Conservation (phyloP, 1,284 basidiomycete species). For the Porogramme epimiltina region DNA sequence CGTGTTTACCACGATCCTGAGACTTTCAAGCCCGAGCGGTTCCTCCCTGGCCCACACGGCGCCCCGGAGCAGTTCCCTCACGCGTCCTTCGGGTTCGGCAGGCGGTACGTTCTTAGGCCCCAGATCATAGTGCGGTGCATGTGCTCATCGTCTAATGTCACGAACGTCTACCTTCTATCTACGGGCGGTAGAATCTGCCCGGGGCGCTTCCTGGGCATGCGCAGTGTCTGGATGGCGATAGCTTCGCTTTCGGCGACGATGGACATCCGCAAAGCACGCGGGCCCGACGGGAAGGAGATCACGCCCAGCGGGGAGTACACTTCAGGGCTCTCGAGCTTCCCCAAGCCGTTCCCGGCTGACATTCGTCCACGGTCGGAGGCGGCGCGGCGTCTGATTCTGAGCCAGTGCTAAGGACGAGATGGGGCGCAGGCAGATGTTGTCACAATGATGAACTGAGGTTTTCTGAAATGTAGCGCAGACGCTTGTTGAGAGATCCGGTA, state of each 20-base stretch:
- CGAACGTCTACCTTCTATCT: too few relatives aligned
- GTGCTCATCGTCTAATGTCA: neutral
- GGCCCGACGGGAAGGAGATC: conserved; percentile 20
- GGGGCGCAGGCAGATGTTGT: too few relatives aligned
- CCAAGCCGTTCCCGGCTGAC: conserved; percentile 26
- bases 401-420: conserved; percentile 9
- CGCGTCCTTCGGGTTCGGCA: conserved; percentile 27
- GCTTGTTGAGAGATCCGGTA: too few relatives aligned
- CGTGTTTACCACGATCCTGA: conserved; percentile 24
- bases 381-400: conserved; percentile 14
- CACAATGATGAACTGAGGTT: too few relatives aligned
- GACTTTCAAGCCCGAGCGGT: conserved; percentile 25
- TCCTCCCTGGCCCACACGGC: conserved; percentile 17
- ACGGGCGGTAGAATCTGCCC: conserved; percentile 24
- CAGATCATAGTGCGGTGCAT: neutral
- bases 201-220: conserved; percentile 25
- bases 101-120: conserved; percentile 25
- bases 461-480: too few relatives aligned
- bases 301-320: conserved; percentile 20
- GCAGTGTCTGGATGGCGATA: conserved; percentile 26
- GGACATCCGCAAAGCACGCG: conserved; percentile 23
- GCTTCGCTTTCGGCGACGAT: conserved; percentile 23
- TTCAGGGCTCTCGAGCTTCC: conserved; percentile 21
- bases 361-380: conserved; percentile 27
- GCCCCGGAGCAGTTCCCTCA: conserved; percentile 13